A percentile compares a stretch with the other conserved stretches of the same genome.
Evolutionary conservation across 768 basidiomycete species (phyloP).

Genomic region (Pisolithus tinctorius): DNA sequence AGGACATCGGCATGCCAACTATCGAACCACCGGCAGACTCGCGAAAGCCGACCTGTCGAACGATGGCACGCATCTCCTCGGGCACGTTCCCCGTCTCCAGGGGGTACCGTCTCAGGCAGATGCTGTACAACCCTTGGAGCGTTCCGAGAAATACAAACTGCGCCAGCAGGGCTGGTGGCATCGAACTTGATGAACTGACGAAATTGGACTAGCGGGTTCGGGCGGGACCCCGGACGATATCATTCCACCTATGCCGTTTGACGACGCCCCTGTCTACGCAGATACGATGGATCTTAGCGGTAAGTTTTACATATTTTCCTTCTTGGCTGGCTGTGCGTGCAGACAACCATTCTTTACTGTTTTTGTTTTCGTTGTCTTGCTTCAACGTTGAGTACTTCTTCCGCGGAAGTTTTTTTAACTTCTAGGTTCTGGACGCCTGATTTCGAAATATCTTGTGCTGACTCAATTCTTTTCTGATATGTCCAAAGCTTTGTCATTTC

Average conservation of each 20-base stretch:
- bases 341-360: too few species aligned
- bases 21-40: background rate
- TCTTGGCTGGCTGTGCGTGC: background rate
- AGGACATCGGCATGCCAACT: background rate
- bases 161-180: background rate
- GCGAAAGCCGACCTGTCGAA: background rate
- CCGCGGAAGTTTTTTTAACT: too few species aligned
- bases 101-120: conserved; percentile 20
- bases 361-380: too few species aligned
- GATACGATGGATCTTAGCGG: conserved; percentile 40
- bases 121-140: conserved; percentile 18
- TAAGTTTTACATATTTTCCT: conserved; percentile 18
- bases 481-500: conserved; percentile 25
- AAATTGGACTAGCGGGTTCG: conserved; percentile 4
- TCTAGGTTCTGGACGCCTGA: too few species aligned
- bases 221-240: conserved; percentile 18
- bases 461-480: background rate
- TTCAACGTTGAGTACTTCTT: too few species aligned
- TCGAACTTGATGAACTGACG: background rate
- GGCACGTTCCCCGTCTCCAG: conserved; percentile 24
- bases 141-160: background rate
- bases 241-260: conserved; percentile 28
- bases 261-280: conserved; percentile 23
- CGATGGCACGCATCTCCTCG: conserved; percentile 9
- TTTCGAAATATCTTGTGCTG: background rate